A percentile compares a stretch with the other conserved stretches of the same genome.
Conservation (phyloP, 2,329 filamentous ascomycete genomes). For the Xylaria hypoxylon region DNA sequence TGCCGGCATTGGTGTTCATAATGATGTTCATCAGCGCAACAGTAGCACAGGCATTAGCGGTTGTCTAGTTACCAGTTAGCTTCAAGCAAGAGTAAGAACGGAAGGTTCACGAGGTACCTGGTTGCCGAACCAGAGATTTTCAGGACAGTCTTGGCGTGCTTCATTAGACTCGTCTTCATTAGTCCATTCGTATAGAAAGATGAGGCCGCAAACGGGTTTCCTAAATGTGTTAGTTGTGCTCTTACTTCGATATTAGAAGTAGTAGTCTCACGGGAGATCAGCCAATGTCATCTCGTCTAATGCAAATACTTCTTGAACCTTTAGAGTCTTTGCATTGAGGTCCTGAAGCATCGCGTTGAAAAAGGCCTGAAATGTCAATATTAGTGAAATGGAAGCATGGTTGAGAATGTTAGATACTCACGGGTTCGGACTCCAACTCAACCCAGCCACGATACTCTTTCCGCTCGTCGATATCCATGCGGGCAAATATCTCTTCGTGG, state of each 20-base stretch:
- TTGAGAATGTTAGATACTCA: constrained; percentile 55
- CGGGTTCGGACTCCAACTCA: constrained; percentile 91
- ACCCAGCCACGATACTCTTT: constrained; percentile 78
- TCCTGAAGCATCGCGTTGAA: constrained; percentile 88
- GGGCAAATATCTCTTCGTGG: constrained; percentile 60
- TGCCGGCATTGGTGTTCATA: constrained; percentile 78
- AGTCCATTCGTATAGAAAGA: constrained; percentile 84
- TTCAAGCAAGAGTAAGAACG: background rate
- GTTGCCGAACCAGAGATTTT: constrained; percentile 91
- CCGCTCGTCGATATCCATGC: constrained; percentile 64
- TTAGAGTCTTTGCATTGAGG: constrained; percentile 79
- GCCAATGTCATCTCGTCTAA: constrained; percentile 75
- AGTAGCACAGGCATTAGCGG: constrained; percentile 89
- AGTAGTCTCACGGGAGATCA: constrained; percentile 68
- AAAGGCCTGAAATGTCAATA: constrained; percentile 66
- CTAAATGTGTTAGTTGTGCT: constrained; percentile 54
- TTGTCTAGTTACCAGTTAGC: constrained; percentile 66
- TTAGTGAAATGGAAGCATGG: constrained; percentile 34
- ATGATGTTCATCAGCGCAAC: constrained; percentile 92
- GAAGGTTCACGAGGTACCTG: constrained; percentile 66
- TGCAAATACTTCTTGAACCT: constrained; percentile 79
- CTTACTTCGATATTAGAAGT: constrained; percentile 44
- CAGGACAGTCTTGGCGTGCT: constrained; percentile 65
- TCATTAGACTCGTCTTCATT: constrained; percentile 63
- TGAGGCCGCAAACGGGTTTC: constrained; percentile 82